Conservation (phyloP, 768 basidiomycete genomes). For the Nidula microcarpa region DNA sequence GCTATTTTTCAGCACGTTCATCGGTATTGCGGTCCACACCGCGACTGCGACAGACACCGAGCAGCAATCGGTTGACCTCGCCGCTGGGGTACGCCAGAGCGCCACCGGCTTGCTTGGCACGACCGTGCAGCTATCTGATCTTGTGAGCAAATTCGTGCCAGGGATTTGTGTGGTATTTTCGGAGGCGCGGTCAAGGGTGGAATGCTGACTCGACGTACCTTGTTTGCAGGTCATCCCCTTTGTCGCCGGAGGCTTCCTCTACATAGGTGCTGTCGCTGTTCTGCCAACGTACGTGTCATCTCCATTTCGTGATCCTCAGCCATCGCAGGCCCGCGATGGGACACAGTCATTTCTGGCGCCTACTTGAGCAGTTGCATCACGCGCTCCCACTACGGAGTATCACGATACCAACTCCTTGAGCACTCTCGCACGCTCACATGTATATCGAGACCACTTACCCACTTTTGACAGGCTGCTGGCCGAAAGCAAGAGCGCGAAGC, state of each 20-base stretch:
- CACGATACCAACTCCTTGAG: no score
- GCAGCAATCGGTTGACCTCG: constrained; percentile 52
- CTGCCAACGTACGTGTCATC: constrained; percentile 71
- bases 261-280: constrained; percentile 91
- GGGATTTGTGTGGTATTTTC: no score
- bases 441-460: constrained; percentile 5
- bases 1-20: constrained; percentile 61
- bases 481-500: constrained; percentile 84
- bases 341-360: no score
- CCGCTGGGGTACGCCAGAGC: constrained; percentile 72
- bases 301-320: neutral
- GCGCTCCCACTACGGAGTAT: no score
- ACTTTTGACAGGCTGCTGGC: constrained; percentile 58
- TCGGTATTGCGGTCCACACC: constrained; percentile 83
- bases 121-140: constrained; percentile 71
- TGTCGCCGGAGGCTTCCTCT: constrained; percentile 89
- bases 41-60: constrained; percentile 51
- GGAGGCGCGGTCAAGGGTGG: no score
- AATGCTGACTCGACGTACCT: constrained; percentile 1
- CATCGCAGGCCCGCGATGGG: neutral
- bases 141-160: constrained; percentile 56
- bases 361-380: no score
- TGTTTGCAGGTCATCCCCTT: constrained; percentile 75
- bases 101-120: constrained; percentile 82
- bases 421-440: neutral